These are phyloP conservation scores for Dryadomyces quercus-mongolicae DNA, from an alignment of 2,329 filamentous ascomycete species.

Conservation along the genomic window DNA sequence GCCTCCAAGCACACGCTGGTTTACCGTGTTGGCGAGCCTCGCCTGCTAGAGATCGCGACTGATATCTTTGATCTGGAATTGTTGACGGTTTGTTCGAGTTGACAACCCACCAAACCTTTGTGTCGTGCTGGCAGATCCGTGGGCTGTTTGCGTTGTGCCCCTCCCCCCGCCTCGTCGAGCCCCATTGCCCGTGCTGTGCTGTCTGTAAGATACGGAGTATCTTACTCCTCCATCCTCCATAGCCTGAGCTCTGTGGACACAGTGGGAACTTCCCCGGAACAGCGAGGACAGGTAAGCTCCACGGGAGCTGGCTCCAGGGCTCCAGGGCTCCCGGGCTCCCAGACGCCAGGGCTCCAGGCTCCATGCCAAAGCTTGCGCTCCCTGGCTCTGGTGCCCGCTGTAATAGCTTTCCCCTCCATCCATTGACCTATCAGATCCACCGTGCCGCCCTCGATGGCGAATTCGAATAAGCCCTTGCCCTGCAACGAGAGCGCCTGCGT, in stretches of 20 bases:
- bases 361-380: background rate
- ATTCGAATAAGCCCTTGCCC: background rate
- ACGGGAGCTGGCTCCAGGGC: background rate
- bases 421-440: slow-evolving; percentile 2
- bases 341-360: background rate
- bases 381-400: background rate
- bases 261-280: slow-evolving; percentile 5
- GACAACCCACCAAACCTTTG: too few relatives aligned
- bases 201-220: background rate
- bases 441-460: background rate
- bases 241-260: background rate
- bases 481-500: background rate
- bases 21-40: background rate
- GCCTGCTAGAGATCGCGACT: background rate
- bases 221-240: background rate
- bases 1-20: background rate
- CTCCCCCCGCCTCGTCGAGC: too few relatives aligned
- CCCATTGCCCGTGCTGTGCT: too few relatives aligned
- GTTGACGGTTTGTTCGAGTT: too few relatives aligned
- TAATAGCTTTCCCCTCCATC: background rate
- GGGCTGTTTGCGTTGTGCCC: too few relatives aligned
- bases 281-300: background rate
- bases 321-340: background rate
- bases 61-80: background rate
- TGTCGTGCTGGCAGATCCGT: too few relatives aligned